Conservation (phyloP, 345 rosid genomes). For the Ceriops tagal region DNA sequence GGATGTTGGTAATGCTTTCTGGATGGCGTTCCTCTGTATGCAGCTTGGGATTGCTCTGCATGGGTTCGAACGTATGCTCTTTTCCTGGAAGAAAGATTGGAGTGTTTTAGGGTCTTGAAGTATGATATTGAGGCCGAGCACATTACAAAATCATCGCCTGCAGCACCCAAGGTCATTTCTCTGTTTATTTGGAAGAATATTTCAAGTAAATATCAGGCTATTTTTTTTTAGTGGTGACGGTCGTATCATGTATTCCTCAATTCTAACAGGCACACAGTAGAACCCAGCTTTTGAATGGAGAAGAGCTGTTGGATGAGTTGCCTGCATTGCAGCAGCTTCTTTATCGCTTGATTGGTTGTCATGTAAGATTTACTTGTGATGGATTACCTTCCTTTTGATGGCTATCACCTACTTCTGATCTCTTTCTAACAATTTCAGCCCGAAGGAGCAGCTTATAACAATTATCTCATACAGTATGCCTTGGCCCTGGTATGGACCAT, state of each 20-base stretch:
- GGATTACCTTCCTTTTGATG: neutral
- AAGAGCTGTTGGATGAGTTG: constrained; percentile 70
- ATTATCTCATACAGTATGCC: constrained; percentile 83
- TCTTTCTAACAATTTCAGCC: constrained; percentile 55
- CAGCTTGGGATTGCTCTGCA: constrained; percentile 98
- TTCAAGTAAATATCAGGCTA: neutral
- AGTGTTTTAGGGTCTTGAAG: constrained; percentile 73
- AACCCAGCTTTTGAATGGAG: constrained; percentile 53
- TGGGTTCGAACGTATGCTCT: constrained; percentile 92
- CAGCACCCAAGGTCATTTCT: constrained; percentile 51
- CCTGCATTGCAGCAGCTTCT: constrained; percentile 94
- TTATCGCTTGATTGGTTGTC: constrained; percentile 78
- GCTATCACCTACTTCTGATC: neutral
- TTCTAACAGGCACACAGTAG: constrained; percentile 57
- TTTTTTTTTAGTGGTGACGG: neutral
- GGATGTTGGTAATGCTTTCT: neutral
- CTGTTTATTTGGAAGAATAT: neutral
- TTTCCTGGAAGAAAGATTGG: constrained; percentile 83
- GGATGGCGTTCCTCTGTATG: neutral
- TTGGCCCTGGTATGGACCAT: constrained; percentile 62
- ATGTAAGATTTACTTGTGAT: constrained; percentile 32
- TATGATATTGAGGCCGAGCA: constrained; percentile 87
- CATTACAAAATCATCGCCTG: constrained; percentile 54
- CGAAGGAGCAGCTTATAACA: constrained; percentile 76
- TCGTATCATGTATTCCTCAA: neutral